Conservation (phyloP, 2,329 filamentous ascomycete genomes). For the Hypoxylon sp. region DNA sequence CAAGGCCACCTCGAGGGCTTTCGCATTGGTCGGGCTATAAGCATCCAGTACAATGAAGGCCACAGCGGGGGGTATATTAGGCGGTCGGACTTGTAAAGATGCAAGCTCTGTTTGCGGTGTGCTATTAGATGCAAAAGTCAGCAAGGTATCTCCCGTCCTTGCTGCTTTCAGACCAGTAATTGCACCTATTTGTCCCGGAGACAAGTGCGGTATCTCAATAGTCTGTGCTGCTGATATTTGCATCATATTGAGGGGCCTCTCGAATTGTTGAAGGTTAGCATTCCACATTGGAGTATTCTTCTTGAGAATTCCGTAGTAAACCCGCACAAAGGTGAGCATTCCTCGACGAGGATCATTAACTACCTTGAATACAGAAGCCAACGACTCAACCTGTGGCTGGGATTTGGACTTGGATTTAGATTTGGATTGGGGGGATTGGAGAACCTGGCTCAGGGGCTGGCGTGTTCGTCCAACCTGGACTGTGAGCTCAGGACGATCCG, state of each 20-base stretch:
- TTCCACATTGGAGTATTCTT: conserved; percentile 84
- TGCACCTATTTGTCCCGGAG: conserved; percentile 91
- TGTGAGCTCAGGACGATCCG: conserved; percentile 80
- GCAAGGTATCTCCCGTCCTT: conserved; percentile 91
- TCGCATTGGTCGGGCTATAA: conserved; percentile 79
- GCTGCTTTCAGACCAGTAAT: conserved; percentile 89
- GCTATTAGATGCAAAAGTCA: conserved; percentile 71
- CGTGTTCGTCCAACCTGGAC: conserved; percentile 72
- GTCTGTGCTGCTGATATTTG: conserved; percentile 92
- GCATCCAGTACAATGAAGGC: conserved; percentile 96
- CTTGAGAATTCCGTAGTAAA: conserved; percentile 84
- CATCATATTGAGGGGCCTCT: conserved; percentile 81
- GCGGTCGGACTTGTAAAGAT: conserved; percentile 83
- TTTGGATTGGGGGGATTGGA: conserved; percentile 44
- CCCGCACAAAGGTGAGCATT: conserved; percentile 88
- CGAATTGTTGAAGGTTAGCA: conserved; percentile 80
- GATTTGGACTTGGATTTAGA: conserved; percentile 49
- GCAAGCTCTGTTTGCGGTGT: conserved; percentile 74
- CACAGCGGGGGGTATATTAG: conserved; percentile 89
- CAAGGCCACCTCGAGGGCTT: conserved; percentile 78
- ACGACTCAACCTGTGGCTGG: conserved; percentile 51
- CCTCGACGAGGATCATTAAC: conserved; percentile 87
- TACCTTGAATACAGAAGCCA: conserved; percentile 89
- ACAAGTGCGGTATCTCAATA: conserved; percentile 81
- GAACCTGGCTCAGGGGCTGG: conserved; percentile 53